phyloP scores from a whole-genome alignment of 2,329 filamentous ascomycete genomes.

The Cercospora brassicicola region DNA sequence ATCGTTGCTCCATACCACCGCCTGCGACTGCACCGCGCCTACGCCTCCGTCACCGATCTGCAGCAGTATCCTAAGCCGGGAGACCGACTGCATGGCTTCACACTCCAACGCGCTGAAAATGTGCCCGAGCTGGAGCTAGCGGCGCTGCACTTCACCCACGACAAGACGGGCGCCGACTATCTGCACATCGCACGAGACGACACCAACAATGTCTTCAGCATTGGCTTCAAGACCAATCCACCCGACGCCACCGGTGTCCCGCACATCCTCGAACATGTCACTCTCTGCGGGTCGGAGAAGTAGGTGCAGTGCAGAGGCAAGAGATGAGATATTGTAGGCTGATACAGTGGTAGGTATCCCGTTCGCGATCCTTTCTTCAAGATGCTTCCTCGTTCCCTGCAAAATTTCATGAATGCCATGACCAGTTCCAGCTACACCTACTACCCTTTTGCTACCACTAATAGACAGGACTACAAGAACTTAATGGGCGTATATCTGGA shows the following conservation, averaged over 20 bases:
- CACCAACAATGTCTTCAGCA: constrained; percentile 98
- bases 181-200: constrained; percentile 93
- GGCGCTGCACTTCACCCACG: constrained; percentile 84
- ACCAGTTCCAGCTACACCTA: constrained; percentile 95
- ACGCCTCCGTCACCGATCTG: constrained; percentile 72
- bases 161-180: constrained; percentile 94
- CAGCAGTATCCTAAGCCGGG: constrained; percentile 74
- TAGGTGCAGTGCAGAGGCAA: constrained; percentile 44
- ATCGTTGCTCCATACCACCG: constrained; percentile 28
- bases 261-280: constrained; percentile 97
- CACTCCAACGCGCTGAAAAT: constrained; percentile 81
- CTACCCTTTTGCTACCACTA: constrained; percentile 97
- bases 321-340: constrained; percentile 22
- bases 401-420: constrained; percentile 99
- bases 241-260: constrained; percentile 94
- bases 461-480: constrained; percentile 91
- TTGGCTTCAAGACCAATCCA: constrained; percentile 98
- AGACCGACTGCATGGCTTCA: constrained; percentile 90
- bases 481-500: constrained; percentile 96
- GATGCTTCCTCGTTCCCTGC: constrained; percentile 96
- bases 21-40: constrained; percentile 33
- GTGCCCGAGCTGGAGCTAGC: constrained; percentile 92
- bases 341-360: constrained; percentile 66
- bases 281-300: constrained; percentile 92
- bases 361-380: constrained; percentile 99